A percentile compares a stretch with the other conserved stretches of the same genome.
Evolutionary conservation across 306 rosid genomes (phyloP).

Genomic region (Fagus sylvatica): DNA sequence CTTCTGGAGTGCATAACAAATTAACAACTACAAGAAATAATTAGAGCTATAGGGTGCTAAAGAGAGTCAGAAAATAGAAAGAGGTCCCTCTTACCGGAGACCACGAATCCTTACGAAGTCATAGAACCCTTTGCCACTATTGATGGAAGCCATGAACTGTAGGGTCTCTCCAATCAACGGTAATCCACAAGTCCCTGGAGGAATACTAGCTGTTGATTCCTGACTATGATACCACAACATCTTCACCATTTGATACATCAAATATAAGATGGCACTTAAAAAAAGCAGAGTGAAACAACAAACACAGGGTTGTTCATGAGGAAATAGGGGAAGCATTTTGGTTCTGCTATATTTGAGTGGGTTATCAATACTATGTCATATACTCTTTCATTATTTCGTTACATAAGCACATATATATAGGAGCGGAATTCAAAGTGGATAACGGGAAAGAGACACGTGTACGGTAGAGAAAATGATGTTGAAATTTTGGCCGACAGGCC

Average conservation of each 20-base stretch:
- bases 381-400: neutral
- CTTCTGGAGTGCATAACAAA: too few species aligned
- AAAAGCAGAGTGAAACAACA: conserved; percentile 18
- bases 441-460: neutral
- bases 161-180: conserved; percentile 81
- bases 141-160: conserved; percentile 86
- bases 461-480: conserved; percentile 7
- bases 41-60: neutral
- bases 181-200: conserved; percentile 66
- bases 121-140: conserved; percentile 63
- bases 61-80: too few species aligned
- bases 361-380: neutral
- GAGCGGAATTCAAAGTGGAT: neutral
- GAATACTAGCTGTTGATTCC: conserved; percentile 31
- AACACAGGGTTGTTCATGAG: conserved; percentile 15
- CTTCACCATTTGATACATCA: conserved; percentile 24
- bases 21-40: too few species aligned
- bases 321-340: conserved; percentile 45
- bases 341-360: neutral
- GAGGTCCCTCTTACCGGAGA: conserved; percentile 39
- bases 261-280: conserved; percentile 11
- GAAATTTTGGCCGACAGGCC: conserved; percentile 50
- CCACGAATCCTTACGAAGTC: conserved; percentile 71
- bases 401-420: neutral
- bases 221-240: conserved; percentile 8